phyloP scores from a whole-genome alignment of 495 filamentous ascomycete species.

The Neurospora tetrasperma region DNA sequence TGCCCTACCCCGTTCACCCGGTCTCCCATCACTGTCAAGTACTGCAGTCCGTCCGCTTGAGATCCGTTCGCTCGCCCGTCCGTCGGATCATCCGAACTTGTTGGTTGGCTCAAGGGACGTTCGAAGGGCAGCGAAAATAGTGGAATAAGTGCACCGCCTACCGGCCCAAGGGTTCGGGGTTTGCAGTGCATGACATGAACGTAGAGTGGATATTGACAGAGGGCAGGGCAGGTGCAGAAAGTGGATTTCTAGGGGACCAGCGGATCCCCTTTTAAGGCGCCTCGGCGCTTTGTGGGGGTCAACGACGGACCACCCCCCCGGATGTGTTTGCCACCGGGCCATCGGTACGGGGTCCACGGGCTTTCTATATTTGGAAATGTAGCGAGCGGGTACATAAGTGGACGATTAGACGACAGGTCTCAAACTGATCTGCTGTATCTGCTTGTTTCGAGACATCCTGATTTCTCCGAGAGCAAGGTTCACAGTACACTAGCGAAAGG shows the following conservation, averaged over 20 bases:
- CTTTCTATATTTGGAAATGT: not conserved
- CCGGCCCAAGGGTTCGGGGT: not conserved
- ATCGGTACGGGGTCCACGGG: not conserved
- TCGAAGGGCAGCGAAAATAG: not conserved
- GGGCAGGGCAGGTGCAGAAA: not conserved
- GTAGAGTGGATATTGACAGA: not conserved
- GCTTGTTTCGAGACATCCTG: constrained; percentile 5
- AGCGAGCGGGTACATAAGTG: not conserved
- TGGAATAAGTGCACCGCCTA: not conserved
- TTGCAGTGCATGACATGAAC: not conserved
- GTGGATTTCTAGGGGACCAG: not conserved
- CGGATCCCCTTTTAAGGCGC: not conserved
- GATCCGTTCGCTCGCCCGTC: not conserved
- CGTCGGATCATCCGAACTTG: not conserved
- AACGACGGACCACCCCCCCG: not conserved
- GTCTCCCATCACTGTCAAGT: too few relatives aligned
- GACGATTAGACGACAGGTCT: not conserved
- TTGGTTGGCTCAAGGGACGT: not conserved
- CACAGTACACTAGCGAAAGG: not conserved
- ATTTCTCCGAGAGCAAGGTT: not conserved
- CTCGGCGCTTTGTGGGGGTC: not conserved
- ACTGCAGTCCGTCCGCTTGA: not conserved
- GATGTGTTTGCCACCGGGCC: not conserved
- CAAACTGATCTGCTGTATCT: not conserved
- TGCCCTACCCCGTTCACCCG: too few relatives aligned